phyloP scores from a whole-genome alignment of 768 basidiomycete species.

The Clitopilus hobsonii region DNA sequence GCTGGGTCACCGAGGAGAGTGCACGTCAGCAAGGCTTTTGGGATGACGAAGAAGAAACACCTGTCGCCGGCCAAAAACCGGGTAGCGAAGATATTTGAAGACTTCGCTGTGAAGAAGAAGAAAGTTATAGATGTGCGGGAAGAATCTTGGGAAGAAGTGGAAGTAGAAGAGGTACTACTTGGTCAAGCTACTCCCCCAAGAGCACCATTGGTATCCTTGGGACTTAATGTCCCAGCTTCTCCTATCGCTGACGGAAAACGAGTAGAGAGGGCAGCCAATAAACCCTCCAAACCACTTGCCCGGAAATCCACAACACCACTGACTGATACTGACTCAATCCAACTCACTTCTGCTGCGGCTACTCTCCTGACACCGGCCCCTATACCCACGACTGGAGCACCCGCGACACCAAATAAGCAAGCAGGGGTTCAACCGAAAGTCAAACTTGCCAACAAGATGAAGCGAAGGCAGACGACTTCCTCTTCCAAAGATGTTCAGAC shows the following conservation, averaged over 20 bases:
- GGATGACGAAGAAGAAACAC: slow-evolving; percentile 38
- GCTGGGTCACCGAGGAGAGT: slow-evolving; percentile 32
- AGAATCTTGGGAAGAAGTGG: slow-evolving; percentile 8
- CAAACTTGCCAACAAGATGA: slow-evolving; percentile 6
- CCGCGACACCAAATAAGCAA: too few relatives aligned
- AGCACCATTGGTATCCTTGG: slow-evolving; percentile 25
- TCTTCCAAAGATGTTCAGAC: slow-evolving; percentile 31
- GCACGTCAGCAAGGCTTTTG: slow-evolving; percentile 31
- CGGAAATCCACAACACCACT: neutral
- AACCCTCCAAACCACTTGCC: neutral
- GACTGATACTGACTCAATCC: neutral
- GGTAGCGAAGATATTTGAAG: too few relatives aligned
- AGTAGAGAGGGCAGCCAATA: too few relatives aligned
- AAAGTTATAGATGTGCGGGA: slow-evolving; percentile 5
- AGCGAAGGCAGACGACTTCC: neutral
- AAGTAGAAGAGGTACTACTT: slow-evolving; percentile 11
- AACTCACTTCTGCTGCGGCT: too few relatives aligned
- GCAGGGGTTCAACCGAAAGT: too few relatives aligned
- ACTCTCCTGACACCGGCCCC: too few relatives aligned
- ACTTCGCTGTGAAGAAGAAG: too few relatives aligned
- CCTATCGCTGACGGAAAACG: slow-evolving; percentile 27
- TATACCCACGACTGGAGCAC: too few relatives aligned
- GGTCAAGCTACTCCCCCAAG: slow-evolving; percentile 20
- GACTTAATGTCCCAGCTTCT: slow-evolving; percentile 28
- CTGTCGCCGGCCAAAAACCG: slow-evolving; percentile 28